Evolutionary conservation across 2,329 filamentous ascomycete genomes (phyloP).

Genomic region (Calonectria hongkongensis): DNA sequence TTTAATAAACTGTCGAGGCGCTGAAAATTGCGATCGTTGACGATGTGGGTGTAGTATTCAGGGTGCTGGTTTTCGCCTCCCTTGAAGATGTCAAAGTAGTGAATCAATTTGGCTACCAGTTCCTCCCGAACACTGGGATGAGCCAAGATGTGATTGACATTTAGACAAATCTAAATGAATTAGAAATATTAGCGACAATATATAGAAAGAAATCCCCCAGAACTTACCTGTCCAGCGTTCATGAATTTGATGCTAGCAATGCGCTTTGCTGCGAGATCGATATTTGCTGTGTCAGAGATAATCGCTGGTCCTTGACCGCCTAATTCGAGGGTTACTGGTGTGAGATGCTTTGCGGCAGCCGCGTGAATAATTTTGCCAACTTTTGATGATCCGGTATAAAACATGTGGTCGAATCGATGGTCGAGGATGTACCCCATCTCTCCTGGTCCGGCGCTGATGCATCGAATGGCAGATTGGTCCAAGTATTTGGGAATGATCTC

Average conservation of each 20-base stretch:
- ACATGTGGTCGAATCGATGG: slow-evolving; percentile 65
- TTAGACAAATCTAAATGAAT: slow-evolving; percentile 47
- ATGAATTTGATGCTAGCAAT: slow-evolving; percentile 64
- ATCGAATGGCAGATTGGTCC: slow-evolving; percentile 60
- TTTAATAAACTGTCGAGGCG: slow-evolving; percentile 61
- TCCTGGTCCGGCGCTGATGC: slow-evolving; percentile 60
- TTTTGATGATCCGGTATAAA: slow-evolving; percentile 64
- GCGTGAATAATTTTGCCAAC: slow-evolving; percentile 62
- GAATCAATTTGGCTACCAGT: slow-evolving; percentile 59
- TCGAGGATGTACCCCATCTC: slow-evolving; percentile 62
- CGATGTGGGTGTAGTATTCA: slow-evolving; percentile 58
- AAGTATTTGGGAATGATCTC: slow-evolving; percentile 64
- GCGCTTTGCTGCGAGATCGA: slow-evolving; percentile 64
- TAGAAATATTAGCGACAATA: neutral
- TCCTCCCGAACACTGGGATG: slow-evolving; percentile 62
- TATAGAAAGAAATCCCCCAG: too few relatives aligned
- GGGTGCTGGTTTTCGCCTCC: slow-evolving; percentile 29
- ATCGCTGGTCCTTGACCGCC: slow-evolving; percentile 68
- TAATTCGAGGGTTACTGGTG: slow-evolving; percentile 65
- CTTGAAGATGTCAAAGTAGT: slow-evolving; percentile 49
- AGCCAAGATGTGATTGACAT: slow-evolving; percentile 66
- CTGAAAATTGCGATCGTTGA: slow-evolving; percentile 66
- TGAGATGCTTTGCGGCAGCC: slow-evolving; percentile 66
- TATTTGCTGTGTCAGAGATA: slow-evolving; percentile 62
- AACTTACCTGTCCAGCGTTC: slow-evolving; percentile 44